A percentile compares a stretch with the other conserved stretches of the same genome.
phyloP scores from a whole-genome alignment of 176 grass and related monocot species.

The Oropetium thomaeum region DNA sequence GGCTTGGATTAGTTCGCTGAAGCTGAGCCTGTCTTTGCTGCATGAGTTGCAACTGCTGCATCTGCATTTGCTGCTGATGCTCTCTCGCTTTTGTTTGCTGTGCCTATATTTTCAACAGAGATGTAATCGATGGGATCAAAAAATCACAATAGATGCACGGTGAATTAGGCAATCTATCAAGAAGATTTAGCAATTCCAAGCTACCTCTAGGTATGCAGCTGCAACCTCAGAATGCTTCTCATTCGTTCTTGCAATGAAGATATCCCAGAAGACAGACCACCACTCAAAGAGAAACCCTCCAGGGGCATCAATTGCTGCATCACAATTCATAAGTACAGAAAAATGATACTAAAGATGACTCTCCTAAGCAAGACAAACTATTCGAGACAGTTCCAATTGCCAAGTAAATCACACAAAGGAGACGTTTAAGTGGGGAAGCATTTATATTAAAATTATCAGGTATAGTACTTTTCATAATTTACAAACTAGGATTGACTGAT shows the following conservation, averaged over 20 bases:
- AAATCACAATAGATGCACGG: constrained; percentile 1
- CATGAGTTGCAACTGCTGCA: constrained; percentile 91
- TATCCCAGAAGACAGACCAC: constrained; percentile 99
- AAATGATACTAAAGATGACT: constrained; percentile 3
- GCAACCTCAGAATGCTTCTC: constrained; percentile 98
- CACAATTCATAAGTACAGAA: constrained; percentile 6
- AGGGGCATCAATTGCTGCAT: constrained; percentile 94
- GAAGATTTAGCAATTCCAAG: not conserved
- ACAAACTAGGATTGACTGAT: no score
- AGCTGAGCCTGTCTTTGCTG: constrained; percentile 90
- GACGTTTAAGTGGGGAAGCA: not conserved
- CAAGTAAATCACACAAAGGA: not conserved
- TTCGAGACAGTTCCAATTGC: not conserved
- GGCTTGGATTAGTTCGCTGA: constrained; percentile 64
- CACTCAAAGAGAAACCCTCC: constrained; percentile 99
- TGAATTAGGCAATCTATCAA: not conserved
- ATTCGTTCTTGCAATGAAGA: constrained; percentile 95
- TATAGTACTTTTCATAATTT: no score
- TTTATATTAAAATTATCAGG: no score
- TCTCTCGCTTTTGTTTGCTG: constrained; percentile 93
- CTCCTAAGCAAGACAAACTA: not conserved
- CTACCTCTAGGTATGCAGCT: constrained; percentile 85
- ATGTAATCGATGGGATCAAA: constrained; percentile 17
- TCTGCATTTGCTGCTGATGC: constrained; percentile 92
- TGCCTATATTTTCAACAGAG: constrained; percentile 39